These are phyloP conservation scores for Amphibolis antarctica DNA, from an alignment of 106 monocot species.

Conservation along the genomic window DNA sequence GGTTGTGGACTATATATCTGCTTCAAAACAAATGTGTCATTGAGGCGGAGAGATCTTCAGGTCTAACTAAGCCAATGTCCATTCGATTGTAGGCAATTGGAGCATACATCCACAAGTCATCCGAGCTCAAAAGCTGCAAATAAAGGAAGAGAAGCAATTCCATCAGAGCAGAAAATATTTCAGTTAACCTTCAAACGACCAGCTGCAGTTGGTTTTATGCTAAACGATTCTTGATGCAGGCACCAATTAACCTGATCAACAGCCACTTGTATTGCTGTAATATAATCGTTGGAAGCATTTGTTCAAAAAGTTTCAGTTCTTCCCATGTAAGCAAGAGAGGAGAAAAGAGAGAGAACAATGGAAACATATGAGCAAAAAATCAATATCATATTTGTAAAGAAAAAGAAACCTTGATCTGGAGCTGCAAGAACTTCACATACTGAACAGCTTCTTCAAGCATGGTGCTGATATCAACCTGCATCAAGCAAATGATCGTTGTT, in stretches of 20 bases:
- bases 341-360: too few species aligned
- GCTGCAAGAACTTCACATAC: constrained; percentile 90
- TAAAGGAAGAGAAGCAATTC: not conserved
- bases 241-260: too few species aligned
- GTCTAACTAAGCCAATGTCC: constrained; percentile 41
- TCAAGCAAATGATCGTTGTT: not conserved
- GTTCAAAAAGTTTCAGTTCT: too few species aligned
- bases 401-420: constrained; percentile 92
- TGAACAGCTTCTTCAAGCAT: constrained; percentile 96
- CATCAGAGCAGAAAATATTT: not conserved
- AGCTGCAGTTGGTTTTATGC: too few species aligned
- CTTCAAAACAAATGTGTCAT: not conserved
- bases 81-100: constrained; percentile 67
- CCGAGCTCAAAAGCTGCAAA: constrained; percentile 63
- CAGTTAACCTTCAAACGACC: too few species aligned
- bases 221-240: too few species aligned
- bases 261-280: too few species aligned
- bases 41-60: constrained; percentile 15
- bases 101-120: constrained; percentile 77
- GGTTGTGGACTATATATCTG: too few species aligned
- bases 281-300: too few species aligned
- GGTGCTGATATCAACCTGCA: constrained; percentile 86
- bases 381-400: too few species aligned
- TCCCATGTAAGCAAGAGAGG: too few species aligned
- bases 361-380: too few species aligned